Evolutionary conservation across 495 filamentous ascomycete species (phyloP), one percentile per base, ranked within the genome.

Genomic region (Aspergillus coremiiformis): DNA sequence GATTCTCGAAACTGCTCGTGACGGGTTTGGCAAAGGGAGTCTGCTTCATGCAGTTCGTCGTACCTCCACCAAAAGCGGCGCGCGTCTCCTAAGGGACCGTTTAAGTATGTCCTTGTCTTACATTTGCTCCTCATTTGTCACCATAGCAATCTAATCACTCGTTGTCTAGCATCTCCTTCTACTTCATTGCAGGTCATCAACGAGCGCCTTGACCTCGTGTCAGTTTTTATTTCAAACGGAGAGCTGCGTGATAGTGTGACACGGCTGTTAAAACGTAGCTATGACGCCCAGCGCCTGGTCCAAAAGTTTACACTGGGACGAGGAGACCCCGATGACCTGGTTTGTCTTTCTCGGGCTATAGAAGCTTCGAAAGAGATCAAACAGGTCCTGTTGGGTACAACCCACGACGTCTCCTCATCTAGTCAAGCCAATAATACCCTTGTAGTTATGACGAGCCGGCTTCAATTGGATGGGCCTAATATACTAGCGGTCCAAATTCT

Each of bases 311-410:
- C 92, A 2, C 74, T 96, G 8, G 90, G 90, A 14, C 80, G 87
- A 44, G 93, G 92, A n/a, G 89, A 96, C 56, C 75, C 92, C n/a
- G 92, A 96, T 65, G 93, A 97, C 61, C 73, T 99, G 21, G 73
- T 97, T 15, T 83, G 79, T 19, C 75, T 99, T 11, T 87, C 87
- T 4, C 81, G 78, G 47, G 94, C 93, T 0, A 86, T 97, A 51
- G 74, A 83, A 49, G 86, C 87, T 5, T 91, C 90, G 2, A 76
- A 82, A 26, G 77, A 85, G 5, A 83, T 96, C 37, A 77, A 77
- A 24, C 61, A 71, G 30, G 57, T 79, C 1, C 57, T 87, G 15
- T 58, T 54, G 3, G 47, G 24, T 20, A 23, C 29, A 17, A 17
- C 4, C 27, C 12, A 20, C 19, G 43, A 57, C 17, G 44, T 55